Base-by-base conservation (phyloP, 116 monocot genomes). In the Posidonia oceanica region DNA sequence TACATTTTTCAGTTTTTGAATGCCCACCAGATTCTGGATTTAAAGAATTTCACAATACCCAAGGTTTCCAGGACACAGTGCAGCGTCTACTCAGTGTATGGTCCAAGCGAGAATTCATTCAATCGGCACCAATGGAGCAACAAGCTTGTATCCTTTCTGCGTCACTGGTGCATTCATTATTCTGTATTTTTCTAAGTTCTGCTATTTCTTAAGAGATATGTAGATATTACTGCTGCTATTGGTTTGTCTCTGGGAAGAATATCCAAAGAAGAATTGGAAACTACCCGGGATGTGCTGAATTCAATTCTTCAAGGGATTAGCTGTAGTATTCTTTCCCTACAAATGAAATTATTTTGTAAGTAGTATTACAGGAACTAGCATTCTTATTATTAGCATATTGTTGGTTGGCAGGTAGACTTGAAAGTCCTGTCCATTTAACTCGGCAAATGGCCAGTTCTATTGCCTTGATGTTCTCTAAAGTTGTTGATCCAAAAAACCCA, bases 271-370 rank as follows among this genome's bases (percentile, higher is more conserved):
- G 93, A 93, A 76, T 63, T 98, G 16, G 98, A 98, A 80, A 79
- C 79, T 70, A 84, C 83, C 14, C 79, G 79, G 74, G 84, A 93
- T 68, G 69, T 84, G n/a, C 68, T 93, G 82, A 75, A 83, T 66
- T 86, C 76, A 14, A 90, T 98, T 78, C 98, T 98, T 80, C 86
- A 98, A 77, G 98, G 98, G 83, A 88, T 98, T 74, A 98, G 87
- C 83, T 98, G 98, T 98, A 88, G 39, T 61, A 68, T 71, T 66
- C 68, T 73, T 71, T 58, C 64, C 56, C 54, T 29, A 16, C 3
- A 14, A 57, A 44, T 40, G 40, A 56, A 23, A 15, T 23, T 22
- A 62, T 52, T 72, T 29, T 18, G 3, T 72, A 29, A 20, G 7
- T 22, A 21, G 3, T 64, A 23, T 61, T 72, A 63, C 5, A 55